These are phyloP conservation scores for Aphanoascus verrucosus DNA, from an alignment of 2,329 filamentous ascomycete species.

Conservation along the genomic window DNA sequence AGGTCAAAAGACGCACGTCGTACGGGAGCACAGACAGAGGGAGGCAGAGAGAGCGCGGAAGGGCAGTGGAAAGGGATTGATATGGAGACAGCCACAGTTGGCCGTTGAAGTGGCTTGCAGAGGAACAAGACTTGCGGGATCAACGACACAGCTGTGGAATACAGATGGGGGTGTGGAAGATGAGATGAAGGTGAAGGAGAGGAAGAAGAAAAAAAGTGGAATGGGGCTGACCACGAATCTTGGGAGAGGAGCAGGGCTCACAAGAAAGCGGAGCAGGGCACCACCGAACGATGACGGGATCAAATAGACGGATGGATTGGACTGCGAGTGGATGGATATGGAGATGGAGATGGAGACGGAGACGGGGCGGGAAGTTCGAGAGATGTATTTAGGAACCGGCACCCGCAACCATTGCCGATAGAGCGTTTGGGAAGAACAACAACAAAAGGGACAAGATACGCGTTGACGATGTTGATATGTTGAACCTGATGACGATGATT, in stretches of 20 bases:
- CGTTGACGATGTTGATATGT: no score
- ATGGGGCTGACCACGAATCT: background rate
- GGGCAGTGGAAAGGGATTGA: background rate
- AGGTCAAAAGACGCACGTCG: background rate
- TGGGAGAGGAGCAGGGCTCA: background rate
- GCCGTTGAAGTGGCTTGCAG: constrained; percentile 6
- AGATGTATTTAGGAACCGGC: no score
- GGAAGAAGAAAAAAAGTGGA: background rate
- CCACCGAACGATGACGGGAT: background rate
- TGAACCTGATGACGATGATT: background rate
- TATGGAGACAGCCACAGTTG: constrained; percentile 5
- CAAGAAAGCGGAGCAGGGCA: background rate
- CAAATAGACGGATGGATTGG: background rate
- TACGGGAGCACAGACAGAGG: background rate
- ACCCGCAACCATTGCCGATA: no score
- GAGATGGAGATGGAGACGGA: constrained; percentile 2
- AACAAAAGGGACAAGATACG: background rate
- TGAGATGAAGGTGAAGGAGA: background rate
- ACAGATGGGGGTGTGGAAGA: background rate
- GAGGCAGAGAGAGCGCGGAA: no score
- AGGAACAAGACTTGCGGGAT: constrained; percentile 5
- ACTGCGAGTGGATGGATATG: background rate
- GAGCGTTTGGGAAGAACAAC: background rate
- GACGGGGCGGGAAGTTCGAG: no score
- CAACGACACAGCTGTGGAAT: constrained; percentile 5